Evolutionary conservation across 257 asterid species (phyloP).

Genomic region (Nyctanthes arbortristis): DNA sequence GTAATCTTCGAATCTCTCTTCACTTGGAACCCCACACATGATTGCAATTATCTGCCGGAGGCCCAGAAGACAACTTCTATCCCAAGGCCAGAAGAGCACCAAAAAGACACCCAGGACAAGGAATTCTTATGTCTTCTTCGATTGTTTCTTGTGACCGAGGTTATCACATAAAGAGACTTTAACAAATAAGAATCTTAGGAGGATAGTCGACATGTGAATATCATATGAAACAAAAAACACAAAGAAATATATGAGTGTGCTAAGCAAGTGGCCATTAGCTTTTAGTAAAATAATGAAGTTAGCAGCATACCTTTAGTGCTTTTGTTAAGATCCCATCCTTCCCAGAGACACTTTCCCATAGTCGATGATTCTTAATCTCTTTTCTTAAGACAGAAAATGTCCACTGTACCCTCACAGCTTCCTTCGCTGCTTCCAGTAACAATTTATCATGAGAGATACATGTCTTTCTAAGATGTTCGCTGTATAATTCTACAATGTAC

Average conservation of each 20-base stretch:
- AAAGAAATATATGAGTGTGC: not conserved
- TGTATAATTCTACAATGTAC: conserved; percentile 52
- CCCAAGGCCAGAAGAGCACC: not conserved
- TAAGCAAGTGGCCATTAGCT: not conserved
- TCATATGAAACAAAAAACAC: not conserved
- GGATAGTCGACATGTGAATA: not conserved
- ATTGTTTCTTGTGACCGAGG: not conserved
- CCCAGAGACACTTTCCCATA: conserved; percentile 47
- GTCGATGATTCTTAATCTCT: conserved; percentile 22
- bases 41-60: no score
- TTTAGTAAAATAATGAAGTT: not conserved
- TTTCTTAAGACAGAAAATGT: conserved; percentile 31
- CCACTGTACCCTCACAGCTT: conserved; percentile 56
- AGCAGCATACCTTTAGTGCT: conserved; percentile 62
- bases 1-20: no score
- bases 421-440: conserved; percentile 67
- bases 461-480: conserved; percentile 50
- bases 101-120: not conserved
- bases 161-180: not conserved
- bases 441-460: conserved; percentile 72
- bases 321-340: conserved; percentile 61
- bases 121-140: not conserved
- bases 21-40: no score
- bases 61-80: no score
- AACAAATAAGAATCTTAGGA: not conserved